Evolutionary conservation across 106 monocot species (phyloP).

Genomic region (Hemerocallis citrina): DNA sequence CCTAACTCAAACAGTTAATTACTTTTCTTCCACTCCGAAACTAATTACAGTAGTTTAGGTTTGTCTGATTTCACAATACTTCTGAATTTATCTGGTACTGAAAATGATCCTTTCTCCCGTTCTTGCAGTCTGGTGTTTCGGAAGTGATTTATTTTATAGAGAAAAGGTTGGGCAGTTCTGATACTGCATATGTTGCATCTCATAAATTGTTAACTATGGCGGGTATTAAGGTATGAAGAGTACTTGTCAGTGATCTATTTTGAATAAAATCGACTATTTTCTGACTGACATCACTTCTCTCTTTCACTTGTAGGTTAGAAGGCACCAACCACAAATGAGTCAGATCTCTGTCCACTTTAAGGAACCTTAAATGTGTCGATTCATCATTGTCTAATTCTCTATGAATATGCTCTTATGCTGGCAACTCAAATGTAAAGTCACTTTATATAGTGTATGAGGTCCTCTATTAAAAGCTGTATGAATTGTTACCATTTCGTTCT

Average conservation of each 20-base stretch:
- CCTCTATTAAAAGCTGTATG: background rate
- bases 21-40: background rate
- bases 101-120: background rate
- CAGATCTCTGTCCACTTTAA: conserved; percentile 64
- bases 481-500: background rate
- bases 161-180: conserved; percentile 58
- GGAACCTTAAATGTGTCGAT: conserved; percentile 21
- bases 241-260: background rate
- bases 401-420: background rate
- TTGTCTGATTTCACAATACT: background rate
- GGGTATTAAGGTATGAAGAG: conserved; percentile 57
- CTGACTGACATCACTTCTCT: background rate
- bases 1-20: background rate
- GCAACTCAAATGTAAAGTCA: background rate
- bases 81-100: background rate
- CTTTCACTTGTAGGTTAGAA: conserved; percentile 51
- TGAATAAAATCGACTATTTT: background rate
- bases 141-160: conserved; percentile 97
- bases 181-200: conserved; percentile 58
- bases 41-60: background rate
- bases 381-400: background rate
- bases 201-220: conserved; percentile 84
- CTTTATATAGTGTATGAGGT: background rate
- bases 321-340: conserved; percentile 72
- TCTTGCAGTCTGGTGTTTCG: conserved; percentile 79